phyloP scores from a whole-genome alignment of 805 yeast genomes.

The Wickerhamiella australiensis region DNA sequence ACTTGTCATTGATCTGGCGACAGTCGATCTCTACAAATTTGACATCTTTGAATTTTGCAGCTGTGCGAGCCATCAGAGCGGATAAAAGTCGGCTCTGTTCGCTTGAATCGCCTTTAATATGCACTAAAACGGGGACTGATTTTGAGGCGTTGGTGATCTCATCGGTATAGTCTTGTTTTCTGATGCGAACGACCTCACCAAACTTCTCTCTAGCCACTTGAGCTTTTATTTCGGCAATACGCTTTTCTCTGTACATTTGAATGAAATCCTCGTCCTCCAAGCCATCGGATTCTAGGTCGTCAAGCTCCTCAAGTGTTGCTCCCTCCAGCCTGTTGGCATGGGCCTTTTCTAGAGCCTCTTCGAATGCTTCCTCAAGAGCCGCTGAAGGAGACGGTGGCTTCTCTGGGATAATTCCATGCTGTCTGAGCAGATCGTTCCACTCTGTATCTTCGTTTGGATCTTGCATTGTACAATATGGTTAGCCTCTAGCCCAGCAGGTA shows the following conservation, averaged over 20 bases:
- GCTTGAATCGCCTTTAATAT: conserved; percentile 49
- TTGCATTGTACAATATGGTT: conserved; percentile 15
- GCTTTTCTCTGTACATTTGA: conserved; percentile 58
- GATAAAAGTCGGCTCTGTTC: conserved; percentile 64
- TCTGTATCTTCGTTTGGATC: conserved; percentile 96
- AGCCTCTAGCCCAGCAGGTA: not conserved
- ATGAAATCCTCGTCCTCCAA: conserved; percentile 72
- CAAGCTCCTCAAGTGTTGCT: conserved; percentile 68
- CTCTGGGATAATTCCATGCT: conserved; percentile 85
- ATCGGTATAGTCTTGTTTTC: conserved; percentile 75
- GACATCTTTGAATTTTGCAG: conserved; percentile 61
- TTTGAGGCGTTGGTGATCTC: conserved; percentile 78
- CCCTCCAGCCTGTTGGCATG: conserved; percentile 74
- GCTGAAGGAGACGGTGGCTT: conserved; percentile 81
- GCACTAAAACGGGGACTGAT: conserved; percentile 57
- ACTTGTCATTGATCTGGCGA: conserved; percentile 78
- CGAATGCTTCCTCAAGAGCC: conserved; percentile 75
- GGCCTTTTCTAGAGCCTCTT: conserved; percentile 65
- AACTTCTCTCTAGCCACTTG: conserved; percentile 45
- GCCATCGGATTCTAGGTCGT: conserved; percentile 81
- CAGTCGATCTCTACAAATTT: conserved; percentile 92
- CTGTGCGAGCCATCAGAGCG: conserved; percentile 43
- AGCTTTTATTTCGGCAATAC: conserved; percentile 61
- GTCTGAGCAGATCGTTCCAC: conserved; percentile 92
- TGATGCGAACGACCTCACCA: conserved; percentile 66